phyloP scores from a whole-genome alignment of 2,329 filamentous ascomycete species.

The Ilyonectria robusta region DNA sequence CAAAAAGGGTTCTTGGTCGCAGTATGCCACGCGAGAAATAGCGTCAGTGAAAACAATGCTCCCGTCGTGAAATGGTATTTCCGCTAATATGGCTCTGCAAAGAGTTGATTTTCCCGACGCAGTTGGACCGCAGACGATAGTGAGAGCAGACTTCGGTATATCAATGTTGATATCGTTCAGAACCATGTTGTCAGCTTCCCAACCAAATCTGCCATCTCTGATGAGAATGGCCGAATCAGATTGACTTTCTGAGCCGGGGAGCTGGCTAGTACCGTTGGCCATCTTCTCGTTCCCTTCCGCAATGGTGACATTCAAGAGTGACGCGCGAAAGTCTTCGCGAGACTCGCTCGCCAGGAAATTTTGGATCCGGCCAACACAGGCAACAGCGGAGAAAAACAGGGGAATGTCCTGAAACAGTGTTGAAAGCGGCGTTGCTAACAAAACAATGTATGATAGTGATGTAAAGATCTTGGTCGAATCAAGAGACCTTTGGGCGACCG shows the following conservation, averaged over 20 bases:
- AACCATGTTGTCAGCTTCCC: too few relatives aligned
- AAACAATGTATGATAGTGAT: constrained; percentile 47
- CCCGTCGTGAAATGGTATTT: constrained; percentile 27
- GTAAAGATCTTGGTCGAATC: constrained; percentile 49
- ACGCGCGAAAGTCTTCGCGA: not conserved
- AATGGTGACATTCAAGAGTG: too few relatives aligned
- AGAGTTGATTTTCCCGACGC: too few relatives aligned
- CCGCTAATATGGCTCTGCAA: constrained; percentile 22
- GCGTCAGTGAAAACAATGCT: constrained; percentile 7
- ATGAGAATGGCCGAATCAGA: too few relatives aligned
- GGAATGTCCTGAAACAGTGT: constrained; percentile 49
- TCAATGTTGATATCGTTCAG: too few relatives aligned
- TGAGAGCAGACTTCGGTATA: too few relatives aligned
- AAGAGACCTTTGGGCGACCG: constrained; percentile 40
- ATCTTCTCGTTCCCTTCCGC: too few relatives aligned
- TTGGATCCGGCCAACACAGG: constrained; percentile 20
- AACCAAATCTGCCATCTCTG: too few relatives aligned
- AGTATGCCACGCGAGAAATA: constrained; percentile 38
- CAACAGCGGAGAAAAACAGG: constrained; percentile 32
- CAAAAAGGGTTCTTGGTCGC: constrained; percentile 45
- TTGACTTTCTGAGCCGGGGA: too few relatives aligned
- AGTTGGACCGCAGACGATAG: too few relatives aligned
- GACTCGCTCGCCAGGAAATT: not conserved
- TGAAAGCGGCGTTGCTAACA: constrained; percentile 46
- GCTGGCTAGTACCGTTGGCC: too few relatives aligned